Conservation (phyloP, 179 eudicot species). For the Vitellaria paradoxa region DNA sequence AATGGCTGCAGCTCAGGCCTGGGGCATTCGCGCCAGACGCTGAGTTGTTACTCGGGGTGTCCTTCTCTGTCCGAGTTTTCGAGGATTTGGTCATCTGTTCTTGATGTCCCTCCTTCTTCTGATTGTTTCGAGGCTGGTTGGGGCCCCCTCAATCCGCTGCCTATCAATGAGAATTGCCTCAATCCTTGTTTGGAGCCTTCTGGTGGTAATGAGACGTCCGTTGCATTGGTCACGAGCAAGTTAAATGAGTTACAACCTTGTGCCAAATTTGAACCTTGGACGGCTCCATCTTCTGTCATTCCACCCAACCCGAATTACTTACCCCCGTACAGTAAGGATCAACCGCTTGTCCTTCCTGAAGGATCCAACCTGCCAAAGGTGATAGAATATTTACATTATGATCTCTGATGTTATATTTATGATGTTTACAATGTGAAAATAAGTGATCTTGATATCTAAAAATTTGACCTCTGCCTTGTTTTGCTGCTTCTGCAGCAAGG, state of each 20-base stretch:
- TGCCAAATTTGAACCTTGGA: constrained; percentile 28
- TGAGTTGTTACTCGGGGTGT: constrained; percentile 38
- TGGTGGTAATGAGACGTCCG: constrained; percentile 11
- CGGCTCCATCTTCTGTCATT: constrained; percentile 19
- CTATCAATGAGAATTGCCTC: constrained; percentile 16
- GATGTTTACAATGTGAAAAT: too few relatives aligned
- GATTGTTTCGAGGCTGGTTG: constrained; percentile 6
- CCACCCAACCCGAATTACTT: constrained; percentile 8
- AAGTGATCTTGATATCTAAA: background rate
- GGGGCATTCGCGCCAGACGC: constrained; percentile 20
- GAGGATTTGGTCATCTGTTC: constrained; percentile 29
- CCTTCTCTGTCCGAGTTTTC: constrained; percentile 39
- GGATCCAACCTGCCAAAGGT: constrained; percentile 31
- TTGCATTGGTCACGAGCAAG: constrained; percentile 16
- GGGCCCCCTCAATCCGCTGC: constrained; percentile 1
- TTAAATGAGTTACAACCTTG: constrained; percentile 27
- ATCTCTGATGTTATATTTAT: too few relatives aligned
- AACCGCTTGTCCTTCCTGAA: constrained; percentile 15
- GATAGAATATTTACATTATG: background rate
- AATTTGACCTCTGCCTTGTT: background rate
- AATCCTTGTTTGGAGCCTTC: constrained; percentile 14
- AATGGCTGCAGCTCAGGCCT: constrained; percentile 16
- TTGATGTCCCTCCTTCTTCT: constrained; percentile 20
- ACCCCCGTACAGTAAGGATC: constrained; percentile 21
- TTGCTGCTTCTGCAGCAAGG: constrained; percentile 10